These are phyloP conservation scores for Chrysochromulina parva DNA, from an alignment of 78 protist species.

Conservation along the genomic window DNA sequence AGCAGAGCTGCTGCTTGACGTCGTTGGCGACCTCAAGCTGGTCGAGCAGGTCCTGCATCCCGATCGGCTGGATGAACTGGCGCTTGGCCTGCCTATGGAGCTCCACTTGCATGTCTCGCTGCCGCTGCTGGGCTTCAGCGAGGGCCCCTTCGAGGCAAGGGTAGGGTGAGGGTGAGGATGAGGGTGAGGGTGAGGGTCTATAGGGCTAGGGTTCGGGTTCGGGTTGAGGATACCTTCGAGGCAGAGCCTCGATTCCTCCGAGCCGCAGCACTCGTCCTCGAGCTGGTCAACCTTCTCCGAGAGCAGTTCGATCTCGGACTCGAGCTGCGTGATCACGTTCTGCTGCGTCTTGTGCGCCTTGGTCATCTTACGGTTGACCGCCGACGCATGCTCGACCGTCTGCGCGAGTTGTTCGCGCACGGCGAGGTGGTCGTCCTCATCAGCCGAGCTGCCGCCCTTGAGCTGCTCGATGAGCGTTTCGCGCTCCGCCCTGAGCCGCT, in stretches of 20 bases:
- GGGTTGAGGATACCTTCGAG: too few species aligned
- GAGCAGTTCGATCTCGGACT: constrained; percentile 13
- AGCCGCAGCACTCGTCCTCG: too few species aligned
- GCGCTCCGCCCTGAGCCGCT: background rate
- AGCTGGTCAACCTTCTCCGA: background rate
- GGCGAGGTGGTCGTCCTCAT: background rate
- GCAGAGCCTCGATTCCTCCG: too few species aligned
- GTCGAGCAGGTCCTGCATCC: background rate
- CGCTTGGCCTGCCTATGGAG: background rate
- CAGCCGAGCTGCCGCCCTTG: background rate
- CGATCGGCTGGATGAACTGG: too few species aligned
- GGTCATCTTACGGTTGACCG: background rate
- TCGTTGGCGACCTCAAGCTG: background rate
- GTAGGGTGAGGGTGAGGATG: too few species aligned
- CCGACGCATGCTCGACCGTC: background rate
- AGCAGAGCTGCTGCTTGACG: background rate
- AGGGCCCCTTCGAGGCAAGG: too few species aligned
- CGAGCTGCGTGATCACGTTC: background rate
- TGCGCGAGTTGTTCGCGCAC: background rate
- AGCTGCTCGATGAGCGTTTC: background rate
- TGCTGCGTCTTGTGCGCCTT: constrained; percentile 21
- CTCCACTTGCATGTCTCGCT: too few species aligned
- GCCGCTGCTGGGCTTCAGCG: too few species aligned
- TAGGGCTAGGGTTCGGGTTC: too few species aligned
- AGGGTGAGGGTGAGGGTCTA: too few species aligned